Evolutionary conservation across 106 monocot species (phyloP).

Genomic region (Hemerocallis citrina): DNA sequence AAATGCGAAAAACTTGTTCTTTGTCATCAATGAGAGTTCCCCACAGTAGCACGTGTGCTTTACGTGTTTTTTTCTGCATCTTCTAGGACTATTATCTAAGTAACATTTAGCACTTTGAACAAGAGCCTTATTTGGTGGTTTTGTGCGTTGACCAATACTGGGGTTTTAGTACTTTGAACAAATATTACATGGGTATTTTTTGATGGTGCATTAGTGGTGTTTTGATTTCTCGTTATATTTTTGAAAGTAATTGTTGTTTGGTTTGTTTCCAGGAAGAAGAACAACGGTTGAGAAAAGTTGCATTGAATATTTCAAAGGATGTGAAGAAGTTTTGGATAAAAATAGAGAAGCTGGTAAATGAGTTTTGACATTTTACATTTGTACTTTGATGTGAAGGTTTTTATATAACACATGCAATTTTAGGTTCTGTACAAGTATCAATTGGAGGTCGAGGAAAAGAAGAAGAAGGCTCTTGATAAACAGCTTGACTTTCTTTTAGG

Average conservation of each 20-base stretch:
- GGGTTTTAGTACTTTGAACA: background rate
- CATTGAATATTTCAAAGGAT: slow-evolving; percentile 90
- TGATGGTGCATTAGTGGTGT: no score
- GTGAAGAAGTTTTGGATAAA: slow-evolving; percentile 98
- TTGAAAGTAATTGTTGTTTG: background rate
- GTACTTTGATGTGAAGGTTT: background rate
- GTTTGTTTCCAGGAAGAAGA: slow-evolving; percentile 71
- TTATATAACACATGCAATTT: background rate
- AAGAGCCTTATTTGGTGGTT: no score
- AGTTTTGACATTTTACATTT: background rate
- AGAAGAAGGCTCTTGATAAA: slow-evolving; percentile 95
- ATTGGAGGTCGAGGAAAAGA: slow-evolving; percentile 85
- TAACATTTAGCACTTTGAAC: no score
- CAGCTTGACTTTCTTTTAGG: slow-evolving; percentile 98
- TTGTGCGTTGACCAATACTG: background rate
- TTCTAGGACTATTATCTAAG: no score
- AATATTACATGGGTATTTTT: no score
- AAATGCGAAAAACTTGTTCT: no score
- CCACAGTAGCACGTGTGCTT: no score
- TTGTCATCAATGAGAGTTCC: no score
- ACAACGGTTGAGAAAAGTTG: slow-evolving; percentile 72
- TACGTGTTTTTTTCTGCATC: no score
- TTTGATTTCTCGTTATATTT: no score
- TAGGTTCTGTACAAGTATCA: slow-evolving; percentile 98
- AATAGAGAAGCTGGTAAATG: slow-evolving; percentile 90